Evolutionary conservation across 371 early-diverging fungal species (phyloP).

Genomic region (Catenaria anguillulae): DNA sequence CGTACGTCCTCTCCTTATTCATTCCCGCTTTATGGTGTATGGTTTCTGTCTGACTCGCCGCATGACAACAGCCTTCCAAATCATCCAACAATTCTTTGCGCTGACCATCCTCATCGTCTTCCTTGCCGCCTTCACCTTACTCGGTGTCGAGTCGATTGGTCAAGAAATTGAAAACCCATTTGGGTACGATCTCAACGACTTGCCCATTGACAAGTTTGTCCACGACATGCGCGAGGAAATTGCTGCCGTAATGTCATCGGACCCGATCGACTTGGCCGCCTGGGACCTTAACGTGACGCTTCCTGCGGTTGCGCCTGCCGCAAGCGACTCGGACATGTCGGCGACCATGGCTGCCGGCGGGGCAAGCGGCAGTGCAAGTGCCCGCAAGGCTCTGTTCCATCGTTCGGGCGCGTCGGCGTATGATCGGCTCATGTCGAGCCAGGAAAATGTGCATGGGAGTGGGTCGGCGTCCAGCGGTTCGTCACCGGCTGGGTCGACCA

Average conservation of each 20-base stretch:
- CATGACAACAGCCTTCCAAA: slow-evolving; percentile 36
- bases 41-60: no score
- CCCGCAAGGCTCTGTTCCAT: neutral
- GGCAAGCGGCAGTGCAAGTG: neutral
- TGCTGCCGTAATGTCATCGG: neutral
- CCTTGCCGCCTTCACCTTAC: slow-evolving; percentile 47
- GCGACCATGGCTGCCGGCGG: neutral
- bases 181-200: slow-evolving; percentile 47
- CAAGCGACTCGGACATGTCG: neutral
- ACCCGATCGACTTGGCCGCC: neutral
- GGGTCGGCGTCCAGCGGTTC: no score
- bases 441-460: no score
- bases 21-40: no score
- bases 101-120: slow-evolving; percentile 34
- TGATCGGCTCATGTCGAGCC: neutral
- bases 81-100: slow-evolving; percentile 28
- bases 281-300: neutral
- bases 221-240: slow-evolving; percentile 6
- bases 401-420: neutral
- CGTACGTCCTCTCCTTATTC: no score
- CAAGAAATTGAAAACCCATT: slow-evolving; percentile 58
- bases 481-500: no score
- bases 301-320: neutral
- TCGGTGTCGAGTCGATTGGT: slow-evolving; percentile 32
- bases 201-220: slow-evolving; percentile 17